Evolutionary conservation across 2,329 filamentous ascomycete genomes (phyloP), one percentile per base, ranked within the genome.

Genomic region (Ceratocystis colombiana): DNA sequence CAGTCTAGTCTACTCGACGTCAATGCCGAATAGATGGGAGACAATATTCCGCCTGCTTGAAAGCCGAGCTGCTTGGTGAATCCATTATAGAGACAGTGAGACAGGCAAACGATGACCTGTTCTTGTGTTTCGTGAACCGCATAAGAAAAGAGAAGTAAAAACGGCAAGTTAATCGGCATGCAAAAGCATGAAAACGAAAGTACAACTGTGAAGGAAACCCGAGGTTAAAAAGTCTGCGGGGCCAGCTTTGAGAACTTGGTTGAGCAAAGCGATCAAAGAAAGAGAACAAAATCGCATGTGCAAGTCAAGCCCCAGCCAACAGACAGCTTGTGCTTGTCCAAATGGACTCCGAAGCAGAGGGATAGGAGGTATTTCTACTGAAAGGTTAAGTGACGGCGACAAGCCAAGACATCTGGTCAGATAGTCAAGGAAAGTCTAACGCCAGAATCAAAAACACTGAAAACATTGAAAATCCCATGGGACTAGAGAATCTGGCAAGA

Each of bases 401-500:
- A 50, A 61, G n/a, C 25, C 50, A 61, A 61, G 44, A 37, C 45
- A 65, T 65, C 64, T 50, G 12, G 41, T 30, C 45, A 37, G 55
- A 65, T 65, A 2, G 28, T 33, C 44, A 37, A 48, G 30, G 41
- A 41, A 55, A 45, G 55, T 44, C 55, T 33, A 41, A 25, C 15
- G 25, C 7, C 15, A 61, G 44, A 22, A 45, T 65, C 64, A 65
- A 65, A 65, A 65, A 65, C 55, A 45, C 64, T 65, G 64, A 65
- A 65, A 65, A 65, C 61, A 63, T 50, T 50, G 61, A 48, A 59
- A 37, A 37, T 37, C 55, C 55, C 55, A 59, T 30, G 55, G 25
- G 25, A 37, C 28, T 4, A 37, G 28, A 59, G 17, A 59, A 37
- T 17, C 55, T 8, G 1, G 30, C 17, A 20, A 59, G 12, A 59